Evolutionary conservation across 2,329 filamentous ascomycete genomes (phyloP).

Genomic region (Myriosclerotinia scirpicola): DNA sequence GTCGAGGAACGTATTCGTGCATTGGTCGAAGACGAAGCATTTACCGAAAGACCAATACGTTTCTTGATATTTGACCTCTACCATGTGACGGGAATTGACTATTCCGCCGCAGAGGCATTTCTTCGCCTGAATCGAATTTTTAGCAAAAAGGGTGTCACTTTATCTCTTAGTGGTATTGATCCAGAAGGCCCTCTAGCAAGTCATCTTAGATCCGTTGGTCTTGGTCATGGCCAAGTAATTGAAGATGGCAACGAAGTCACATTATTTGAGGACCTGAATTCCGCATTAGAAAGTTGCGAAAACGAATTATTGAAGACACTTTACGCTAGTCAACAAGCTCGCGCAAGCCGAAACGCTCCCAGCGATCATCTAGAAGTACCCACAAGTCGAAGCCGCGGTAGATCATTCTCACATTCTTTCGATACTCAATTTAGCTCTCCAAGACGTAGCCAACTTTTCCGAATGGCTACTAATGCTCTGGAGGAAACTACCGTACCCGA

Average conservation of each 20-base stretch:
- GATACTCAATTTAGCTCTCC: slow-evolving; percentile 72
- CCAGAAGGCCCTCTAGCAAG: slow-evolving; percentile 73
- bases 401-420: slow-evolving; percentile 49
- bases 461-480: slow-evolving; percentile 75
- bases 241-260: slow-evolving; percentile 67
- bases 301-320: slow-evolving; percentile 86
- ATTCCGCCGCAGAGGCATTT: slow-evolving; percentile 94
- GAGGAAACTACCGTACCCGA: slow-evolving; percentile 56
- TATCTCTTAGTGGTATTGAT: slow-evolving; percentile 81
- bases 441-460: slow-evolving; percentile 71
- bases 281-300: slow-evolving; percentile 89
- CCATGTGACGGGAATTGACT: slow-evolving; percentile 90
- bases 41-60: slow-evolving; percentile 74
- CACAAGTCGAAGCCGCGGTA: slow-evolving; percentile 16
- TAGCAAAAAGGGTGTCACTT: slow-evolving; percentile 70
- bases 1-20: slow-evolving; percentile 86
- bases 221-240: slow-evolving; percentile 53
- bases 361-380: slow-evolving; percentile 38
- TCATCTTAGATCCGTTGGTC: slow-evolving; percentile 78
- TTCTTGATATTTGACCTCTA: slow-evolving; percentile 87
- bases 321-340: slow-evolving; percentile 67
- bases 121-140: slow-evolving; percentile 86
- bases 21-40: slow-evolving; percentile 79
- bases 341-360: slow-evolving; percentile 47
- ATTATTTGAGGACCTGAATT: slow-evolving; percentile 87